Evolutionary conservation across 208 protist species (phyloP), one percentile per base, ranked within the genome.

Genomic region (Phytomonas sp.): DNA sequence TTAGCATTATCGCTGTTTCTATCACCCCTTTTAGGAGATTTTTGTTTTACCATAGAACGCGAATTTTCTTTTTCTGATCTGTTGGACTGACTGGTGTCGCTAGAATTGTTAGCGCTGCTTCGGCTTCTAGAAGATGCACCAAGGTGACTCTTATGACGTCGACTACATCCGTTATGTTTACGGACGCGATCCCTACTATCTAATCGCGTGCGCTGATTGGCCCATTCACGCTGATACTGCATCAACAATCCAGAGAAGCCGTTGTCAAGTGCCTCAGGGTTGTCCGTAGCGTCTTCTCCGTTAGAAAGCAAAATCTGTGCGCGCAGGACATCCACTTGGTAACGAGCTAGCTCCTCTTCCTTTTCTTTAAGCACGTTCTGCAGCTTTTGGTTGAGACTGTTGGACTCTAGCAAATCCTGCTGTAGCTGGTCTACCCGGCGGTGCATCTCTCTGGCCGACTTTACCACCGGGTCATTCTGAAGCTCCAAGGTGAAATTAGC

Each of bases 401-500:
- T 67, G 16, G 78, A 70, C 12, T 63, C 71, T 4, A 83, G 65
- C 45, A 96, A 71, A 59, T 91, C 84, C 64, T 84, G 77, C 78
- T 96, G 84, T 63, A 93, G 68, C 75, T 73, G 75, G 40, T 80
- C 70, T 59, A 87, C 73, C 19, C 80, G 76, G 36, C 78, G 80
- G 72, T 90, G 84, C 52, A 79, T 87, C 78, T 91, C 88, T 63
- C 82, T 87, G n/a, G 91, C 91, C 5, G 75, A 72, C 42, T 83
- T 84, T 33, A 96, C 49, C 2, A 85, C 75, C 8, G 91, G 91
- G 67, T 96, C 91, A 69, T 91, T 94, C 66, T 94, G 86, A 65
- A 96, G 76, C 72, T 96, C 91, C 34, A 84, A 71, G n/a, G 91
- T 88, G 75, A 96, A 96, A 73, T 79, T 82, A 31, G 85, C 74